Evolutionary conservation across 371 early-diverging fungal species (phyloP), one percentile per base, ranked within the genome.

Genomic region (Parasitella parasitica): DNA sequence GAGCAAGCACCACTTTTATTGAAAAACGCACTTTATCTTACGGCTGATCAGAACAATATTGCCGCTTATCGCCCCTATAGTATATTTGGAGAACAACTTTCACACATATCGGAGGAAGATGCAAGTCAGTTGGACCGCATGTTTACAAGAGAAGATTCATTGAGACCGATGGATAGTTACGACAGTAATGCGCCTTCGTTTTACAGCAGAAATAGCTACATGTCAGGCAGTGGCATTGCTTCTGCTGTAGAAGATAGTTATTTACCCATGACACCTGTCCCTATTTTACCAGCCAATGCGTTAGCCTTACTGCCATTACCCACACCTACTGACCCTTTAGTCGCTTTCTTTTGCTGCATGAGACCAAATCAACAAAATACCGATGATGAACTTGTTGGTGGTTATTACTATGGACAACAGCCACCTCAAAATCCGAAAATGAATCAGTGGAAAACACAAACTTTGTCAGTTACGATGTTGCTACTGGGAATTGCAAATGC

Each of bases 31-130:
- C 63, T 67, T 11, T 54, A 60, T 26, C 39, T 63, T 13, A 59
- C 69, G n/a, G 55, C 62, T 22, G 68, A 67, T 55, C 65, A 56
- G 34, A 60, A 46, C 32, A 34, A 58, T 22, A 59, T 61, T 32
- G 61, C 57, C n/a, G 48, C 58, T 2, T 78, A 78, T 36, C 66
- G 73, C 13, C 78, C 78, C 9, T 78, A 78, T 53, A 78, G 78
- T 54, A 59, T 78, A n/a, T 78, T 78, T 66, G 78, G 70, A 1
- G 78, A 78, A 35, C 72, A 72, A 35, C 51, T 78, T 6, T 78
- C 78, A 0, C 76, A 78, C 30, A 78, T 78, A 18, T 78, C 78
- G 41, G 69, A 68, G 26, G 78, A 77, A 64, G 77, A 75, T 34
- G 64, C 67, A 0, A 73, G 71, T 52, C 66, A 70, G 64, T 50